Percentiles rank a stretch among this genome's conserved stretches.
Conservation (phyloP, 2,329 filamentous ascomycete genomes). For the Penicillium expansum region DNA sequence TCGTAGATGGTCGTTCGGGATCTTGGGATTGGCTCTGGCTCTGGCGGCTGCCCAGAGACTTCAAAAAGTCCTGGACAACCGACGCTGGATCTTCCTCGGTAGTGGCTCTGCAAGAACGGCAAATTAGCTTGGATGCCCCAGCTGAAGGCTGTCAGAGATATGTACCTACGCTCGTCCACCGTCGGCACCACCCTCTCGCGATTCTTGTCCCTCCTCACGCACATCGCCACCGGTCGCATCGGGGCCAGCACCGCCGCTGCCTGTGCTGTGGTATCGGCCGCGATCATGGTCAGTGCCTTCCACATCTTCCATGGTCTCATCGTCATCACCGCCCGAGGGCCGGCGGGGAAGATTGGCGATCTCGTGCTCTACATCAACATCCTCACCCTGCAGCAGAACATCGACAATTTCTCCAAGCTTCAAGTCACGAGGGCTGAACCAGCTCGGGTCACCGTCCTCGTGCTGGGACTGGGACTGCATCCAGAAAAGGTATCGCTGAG, state of each 20-base stretch:
- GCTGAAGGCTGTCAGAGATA: conserved; percentile 35
- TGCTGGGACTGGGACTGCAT: conserved; percentile 86
- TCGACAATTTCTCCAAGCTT: conserved; percentile 89
- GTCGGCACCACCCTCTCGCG: conserved; percentile 90
- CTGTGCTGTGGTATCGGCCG: conserved; percentile 57
- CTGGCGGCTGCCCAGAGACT: conserved; percentile 64
- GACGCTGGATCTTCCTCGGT: conserved; percentile 67
- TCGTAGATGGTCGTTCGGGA: conserved; percentile 69
- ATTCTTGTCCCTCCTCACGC: conserved; percentile 81
- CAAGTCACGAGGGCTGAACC: conserved; percentile 79
- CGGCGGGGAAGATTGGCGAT: conserved; percentile 61
- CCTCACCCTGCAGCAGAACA: conserved; percentile 78
- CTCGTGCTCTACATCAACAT: conserved; percentile 74
- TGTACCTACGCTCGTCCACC: conserved; percentile 98
- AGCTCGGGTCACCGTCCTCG: conserved; percentile 65
- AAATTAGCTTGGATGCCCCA: conserved; percentile 16
- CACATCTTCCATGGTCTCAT: conserved; percentile 77
- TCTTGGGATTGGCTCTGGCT: conserved; percentile 47
- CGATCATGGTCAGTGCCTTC: conserved; percentile 61
- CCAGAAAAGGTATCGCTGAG: conserved; percentile 92
- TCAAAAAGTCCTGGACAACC: conserved; percentile 83
- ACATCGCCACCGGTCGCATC: conserved; percentile 89
- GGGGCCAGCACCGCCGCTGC: conserved; percentile 76
- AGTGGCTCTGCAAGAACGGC: conserved; percentile 53
- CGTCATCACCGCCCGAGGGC: conserved; percentile 57